phyloP scores from a whole-genome alignment of 192 early-diverging fungal genomes.

The Coemansia sp. region DNA sequence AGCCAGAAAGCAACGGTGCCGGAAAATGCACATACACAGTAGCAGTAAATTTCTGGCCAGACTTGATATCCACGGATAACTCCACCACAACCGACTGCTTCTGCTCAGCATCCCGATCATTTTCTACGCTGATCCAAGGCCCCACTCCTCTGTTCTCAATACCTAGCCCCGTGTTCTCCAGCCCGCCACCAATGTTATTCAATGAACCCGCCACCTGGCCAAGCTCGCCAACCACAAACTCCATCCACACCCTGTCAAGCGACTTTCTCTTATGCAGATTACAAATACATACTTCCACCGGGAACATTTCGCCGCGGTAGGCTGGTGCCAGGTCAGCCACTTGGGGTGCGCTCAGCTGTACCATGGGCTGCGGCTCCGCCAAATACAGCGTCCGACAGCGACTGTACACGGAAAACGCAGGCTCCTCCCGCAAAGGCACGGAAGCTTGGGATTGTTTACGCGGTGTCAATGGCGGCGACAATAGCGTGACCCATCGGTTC shows the following conservation, averaged over 20 bases:
- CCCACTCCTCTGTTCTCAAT: background rate
- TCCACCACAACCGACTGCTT: background rate
- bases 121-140: constrained; percentile 5
- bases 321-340: constrained; percentile 26
- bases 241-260: constrained; percentile 5
- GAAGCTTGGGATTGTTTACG: background rate
- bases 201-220: background rate
- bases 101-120: background rate
- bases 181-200: constrained; percentile 1
- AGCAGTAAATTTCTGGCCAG: constrained; percentile 6
- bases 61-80: background rate
- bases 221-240: constrained; percentile 10
- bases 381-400: constrained; percentile 29
- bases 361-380: constrained; percentile 8
- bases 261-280: constrained; percentile 18
- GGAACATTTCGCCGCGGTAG: constrained; percentile 37
- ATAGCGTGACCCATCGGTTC: constrained; percentile 28
- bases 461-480: constrained; percentile 14
- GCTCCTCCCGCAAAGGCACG: background rate
- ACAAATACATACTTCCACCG: constrained; percentile 21
- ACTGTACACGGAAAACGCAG: constrained; percentile 41
- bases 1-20: constrained; percentile 6
- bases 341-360: constrained; percentile 17
- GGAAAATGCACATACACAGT: constrained; percentile 36
- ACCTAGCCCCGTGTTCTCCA: background rate